These are phyloP conservation scores for Aspergillus homomorphus DNA, from an alignment of 495 filamentous ascomycete species.

Conservation along the genomic window DNA sequence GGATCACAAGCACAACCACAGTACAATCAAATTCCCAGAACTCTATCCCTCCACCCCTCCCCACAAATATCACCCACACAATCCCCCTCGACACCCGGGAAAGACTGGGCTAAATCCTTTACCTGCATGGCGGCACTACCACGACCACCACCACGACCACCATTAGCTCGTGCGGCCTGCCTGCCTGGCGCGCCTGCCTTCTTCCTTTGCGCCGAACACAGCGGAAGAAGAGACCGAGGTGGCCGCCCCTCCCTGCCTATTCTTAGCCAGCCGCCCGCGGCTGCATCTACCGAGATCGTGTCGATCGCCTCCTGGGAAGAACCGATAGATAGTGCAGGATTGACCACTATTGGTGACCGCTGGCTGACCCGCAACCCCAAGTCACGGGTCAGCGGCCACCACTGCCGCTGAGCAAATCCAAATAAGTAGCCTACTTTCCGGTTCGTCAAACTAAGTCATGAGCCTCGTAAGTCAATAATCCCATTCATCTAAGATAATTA, in stretches of 20 bases:
- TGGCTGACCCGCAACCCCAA: background rate
- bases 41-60: background rate
- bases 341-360: background rate
- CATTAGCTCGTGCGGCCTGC: too few species aligned
- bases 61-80: background rate
- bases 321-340: too few species aligned
- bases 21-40: background rate
- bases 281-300: conserved; percentile 2
- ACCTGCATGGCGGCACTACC: background rate
- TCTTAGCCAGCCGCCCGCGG: background rate
- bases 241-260: too few species aligned
- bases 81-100: background rate
- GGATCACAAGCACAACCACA: too few species aligned
- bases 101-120: conserved; percentile 15
- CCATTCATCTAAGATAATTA: conserved; percentile 14
- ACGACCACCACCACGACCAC: background rate
- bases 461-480: conserved; percentile 15
- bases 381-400: background rate
- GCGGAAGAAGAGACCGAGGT: background rate
- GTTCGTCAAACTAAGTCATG: background rate
- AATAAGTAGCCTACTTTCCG: background rate
- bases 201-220: conserved; percentile 2
- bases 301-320: background rate
- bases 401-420: too few species aligned
- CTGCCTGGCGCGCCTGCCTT: too few species aligned